A percentile compares a stretch with the other conserved stretches of the same genome.
These are phyloP conservation scores for Acer yangbiense DNA, from an alignment of 345 rosid species.

Conservation along the genomic window DNA sequence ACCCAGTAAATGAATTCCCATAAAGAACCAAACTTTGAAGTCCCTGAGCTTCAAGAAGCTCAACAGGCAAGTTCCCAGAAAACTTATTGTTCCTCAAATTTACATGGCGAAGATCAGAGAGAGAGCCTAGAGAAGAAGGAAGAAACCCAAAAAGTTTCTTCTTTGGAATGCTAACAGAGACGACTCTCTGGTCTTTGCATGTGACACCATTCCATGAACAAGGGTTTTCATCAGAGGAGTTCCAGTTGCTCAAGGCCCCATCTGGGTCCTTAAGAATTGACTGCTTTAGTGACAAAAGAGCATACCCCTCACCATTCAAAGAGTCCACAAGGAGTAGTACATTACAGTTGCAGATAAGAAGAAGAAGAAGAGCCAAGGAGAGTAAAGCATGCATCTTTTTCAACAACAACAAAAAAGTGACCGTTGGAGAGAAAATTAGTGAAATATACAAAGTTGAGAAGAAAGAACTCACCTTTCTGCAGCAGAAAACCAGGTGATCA, in stretches of 20 bases:
- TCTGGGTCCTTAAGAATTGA: conserved; percentile 71
- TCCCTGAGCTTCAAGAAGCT: conserved; percentile 74
- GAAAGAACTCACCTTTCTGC: conserved; percentile 31
- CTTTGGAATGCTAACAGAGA: conserved; percentile 83
- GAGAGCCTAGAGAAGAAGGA: conserved; percentile 79
- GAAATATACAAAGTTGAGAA: conserved; percentile 5
- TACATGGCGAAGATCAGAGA: conserved; percentile 78
- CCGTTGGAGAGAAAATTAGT: conserved; percentile 27
- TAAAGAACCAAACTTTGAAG: conserved; percentile 91
- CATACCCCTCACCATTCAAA: conserved; percentile 70
- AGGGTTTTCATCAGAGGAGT: conserved; percentile 67
- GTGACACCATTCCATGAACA: conserved; percentile 95
- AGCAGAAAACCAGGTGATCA: conserved; percentile 21
- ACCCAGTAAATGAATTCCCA: conserved; percentile 85
- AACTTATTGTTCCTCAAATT: conserved; percentile 82
- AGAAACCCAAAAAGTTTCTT: conserved; percentile 78
- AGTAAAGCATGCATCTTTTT: conserved; percentile 39
- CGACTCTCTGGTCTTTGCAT: conserved; percentile 76
- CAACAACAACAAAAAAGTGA: conserved; percentile 21
- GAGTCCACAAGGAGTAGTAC: conserved; percentile 22
- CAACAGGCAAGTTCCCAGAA: conserved; percentile 64
- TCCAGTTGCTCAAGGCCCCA: conserved; percentile 81
- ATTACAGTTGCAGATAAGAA: conserved; percentile 32
- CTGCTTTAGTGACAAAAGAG: conserved; percentile 74
- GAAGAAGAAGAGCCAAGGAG: conserved; percentile 25